Evolutionary conservation across 805 yeast genomes (phyloP).

Genomic region (Saccharomycopsis guyanensis): DNA sequence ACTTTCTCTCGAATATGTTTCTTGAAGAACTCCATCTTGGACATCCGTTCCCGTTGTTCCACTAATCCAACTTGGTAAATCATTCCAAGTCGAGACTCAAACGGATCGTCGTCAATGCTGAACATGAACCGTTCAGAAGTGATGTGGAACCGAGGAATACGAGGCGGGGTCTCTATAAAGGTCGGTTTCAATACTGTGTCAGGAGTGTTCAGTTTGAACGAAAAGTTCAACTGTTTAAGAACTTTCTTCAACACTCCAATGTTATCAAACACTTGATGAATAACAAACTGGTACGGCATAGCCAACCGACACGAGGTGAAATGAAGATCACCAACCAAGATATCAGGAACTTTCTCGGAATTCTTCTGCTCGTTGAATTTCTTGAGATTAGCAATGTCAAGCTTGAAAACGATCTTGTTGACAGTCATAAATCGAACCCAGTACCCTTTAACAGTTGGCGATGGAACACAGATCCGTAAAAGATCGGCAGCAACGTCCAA

Average conservation of each 20-base stretch:
- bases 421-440: conserved; percentile 45
- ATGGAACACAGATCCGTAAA: conserved; percentile 41
- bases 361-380: conserved; percentile 6
- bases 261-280: conserved; percentile 76
- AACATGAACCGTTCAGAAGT: conserved; percentile 50
- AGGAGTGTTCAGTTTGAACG: conserved; percentile 36
- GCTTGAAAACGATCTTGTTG: conserved; percentile 16
- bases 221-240: conserved; percentile 47
- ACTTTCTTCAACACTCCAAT: conserved; percentile 61
- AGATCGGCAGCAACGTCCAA: conserved; percentile 27
- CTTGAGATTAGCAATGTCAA: conserved; percentile 5
- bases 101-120: conserved; percentile 81
- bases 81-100: conserved; percentile 64
- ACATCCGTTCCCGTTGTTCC: conserved; percentile 54
- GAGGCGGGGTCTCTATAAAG: conserved; percentile 31
- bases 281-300: conserved; percentile 67
- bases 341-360: conserved; percentile 16
- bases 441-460: conserved; percentile 37
- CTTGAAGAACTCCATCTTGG: conserved; percentile 17
- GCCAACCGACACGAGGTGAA: conserved; percentile 40
- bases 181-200: conserved; percentile 34
- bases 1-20: conserved; percentile 1
- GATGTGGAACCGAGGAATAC: conserved; percentile 51
- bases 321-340: conserved; percentile 26
- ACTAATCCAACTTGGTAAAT: conserved; percentile 56